These are phyloP conservation scores for Plectranthus barbatus DNA, from an alignment of 257 asterid species.

Conservation along the genomic window DNA sequence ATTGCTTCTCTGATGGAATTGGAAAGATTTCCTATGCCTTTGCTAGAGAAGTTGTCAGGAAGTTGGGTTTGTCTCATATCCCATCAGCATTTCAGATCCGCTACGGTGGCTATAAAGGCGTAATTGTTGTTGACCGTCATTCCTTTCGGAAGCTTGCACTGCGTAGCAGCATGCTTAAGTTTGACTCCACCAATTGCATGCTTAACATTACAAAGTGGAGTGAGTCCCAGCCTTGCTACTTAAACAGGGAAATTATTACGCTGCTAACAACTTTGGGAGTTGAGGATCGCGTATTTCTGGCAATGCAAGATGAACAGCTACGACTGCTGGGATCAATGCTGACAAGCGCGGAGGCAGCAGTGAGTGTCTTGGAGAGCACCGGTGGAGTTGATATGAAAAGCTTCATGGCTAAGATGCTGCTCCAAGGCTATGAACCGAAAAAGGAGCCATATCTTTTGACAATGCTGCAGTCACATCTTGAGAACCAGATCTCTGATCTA, in stretches of 20 bases:
- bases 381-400: constrained; percentile 63
- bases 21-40: constrained; percentile 68
- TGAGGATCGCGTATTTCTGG: constrained; percentile 45
- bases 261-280: constrained; percentile 78
- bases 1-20: constrained; percentile 93
- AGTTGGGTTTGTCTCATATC: constrained; percentile 43
- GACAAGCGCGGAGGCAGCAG: constrained; percentile 47
- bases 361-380: constrained; percentile 56
- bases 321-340: constrained; percentile 44
- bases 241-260: constrained; percentile 75
- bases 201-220: constrained; percentile 81
- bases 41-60: constrained; percentile 47
- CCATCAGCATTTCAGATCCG: constrained; percentile 96
- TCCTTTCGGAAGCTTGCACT: constrained; percentile 64
- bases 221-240: constrained; percentile 82
- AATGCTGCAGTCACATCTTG: constrained; percentile 68
- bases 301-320: constrained; percentile 62
- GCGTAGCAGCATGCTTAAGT: constrained; percentile 74
- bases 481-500: constrained; percentile 66
- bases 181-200: constrained; percentile 75
- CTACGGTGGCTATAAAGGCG: constrained; percentile 95
- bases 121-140: constrained; percentile 54
- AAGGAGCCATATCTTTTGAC: constrained; percentile 69
- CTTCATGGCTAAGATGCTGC: constrained; percentile 54
- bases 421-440: constrained; percentile 53